Evolutionary conservation across 73 alveolate genomes (phyloP), one percentile per base, ranked within the genome.

Genomic region (Effrenium voratum): DNA sequence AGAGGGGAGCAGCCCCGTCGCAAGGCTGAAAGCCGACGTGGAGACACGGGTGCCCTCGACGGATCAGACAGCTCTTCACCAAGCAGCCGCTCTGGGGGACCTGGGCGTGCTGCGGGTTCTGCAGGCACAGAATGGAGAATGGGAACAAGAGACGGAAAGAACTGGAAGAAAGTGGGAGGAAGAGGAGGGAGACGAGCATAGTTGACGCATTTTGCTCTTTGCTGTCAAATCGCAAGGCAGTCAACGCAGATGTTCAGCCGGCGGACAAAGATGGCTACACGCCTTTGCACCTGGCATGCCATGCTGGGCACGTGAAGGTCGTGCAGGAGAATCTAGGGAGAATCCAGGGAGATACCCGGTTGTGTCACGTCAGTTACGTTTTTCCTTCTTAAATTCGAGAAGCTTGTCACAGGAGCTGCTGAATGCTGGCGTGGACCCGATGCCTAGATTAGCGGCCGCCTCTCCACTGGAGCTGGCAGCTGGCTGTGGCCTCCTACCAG

Each of bases 231-330:
- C 77, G 30, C 26, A 12, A 79, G 90, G 90, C 66, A 5, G 90
- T 46, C 41, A 28, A 52, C 1, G 95, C 95, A 55, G 84, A 87
- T 5, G 24, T 87, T 68, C 50, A 72, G 12, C 83, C 63, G 22
- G 36, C 68, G 43, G 95, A 87, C 57, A 36, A 49, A 5, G 84
- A 68, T 0, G 95, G 95, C 85, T 34, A 60, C 40, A 87, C 95
- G 5, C 83, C 95, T 8, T 12, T 87, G 72, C 73, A 72, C 46
- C 40, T 87, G 95, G 95, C 95, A 40, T 60, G 95, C 77, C 95
- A 87, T 66, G 95, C 95, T 8, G 95, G 95, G 70, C 95, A 87
- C 70, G 72, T 47, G 72, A 87, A 87, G 50, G 95, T 73, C 45
- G 95, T 87, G 41, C 95, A 87, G 95, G 95, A 87, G 84, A 19